A percentile compares a stretch with the other conserved stretches of the same genome.
These are phyloP conservation scores for Lentinula edodes DNA, from an alignment of 768 basidiomycete species.

Conservation along the genomic window DNA sequence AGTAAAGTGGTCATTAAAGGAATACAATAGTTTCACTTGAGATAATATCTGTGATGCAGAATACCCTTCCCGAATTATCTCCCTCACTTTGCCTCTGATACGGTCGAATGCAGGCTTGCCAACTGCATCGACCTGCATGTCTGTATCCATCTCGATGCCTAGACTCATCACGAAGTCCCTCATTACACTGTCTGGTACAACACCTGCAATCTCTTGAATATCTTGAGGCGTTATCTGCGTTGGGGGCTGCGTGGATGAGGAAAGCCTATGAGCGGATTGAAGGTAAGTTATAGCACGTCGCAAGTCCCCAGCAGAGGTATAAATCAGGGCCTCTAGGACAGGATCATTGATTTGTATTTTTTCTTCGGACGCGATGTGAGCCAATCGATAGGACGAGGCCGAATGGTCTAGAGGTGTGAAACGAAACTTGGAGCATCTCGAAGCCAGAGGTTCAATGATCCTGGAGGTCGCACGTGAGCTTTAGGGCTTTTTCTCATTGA, in stretches of 20 bases:
- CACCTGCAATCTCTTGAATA: conserved; percentile 96
- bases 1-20: conserved; percentile 11
- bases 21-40: conserved; percentile 53
- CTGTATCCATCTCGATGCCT: conserved; percentile 60
- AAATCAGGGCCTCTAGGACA: conserved; percentile 71
- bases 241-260: conserved; percentile 67
- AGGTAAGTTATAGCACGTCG: conserved; percentile 96
- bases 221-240: conserved; percentile 69
- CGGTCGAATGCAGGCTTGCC: conserved; percentile 47
- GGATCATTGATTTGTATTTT: conserved; percentile 48
- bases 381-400: conserved; percentile 70
- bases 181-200: conserved; percentile 76
- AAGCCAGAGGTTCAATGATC: conserved; percentile 97
- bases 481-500: neutral
- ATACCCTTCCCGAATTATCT: conserved; percentile 82
- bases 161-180: conserved; percentile 61
- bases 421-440: conserved; percentile 98
- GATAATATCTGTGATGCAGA: conserved; percentile 84
- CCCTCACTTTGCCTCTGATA: conserved; percentile 69
- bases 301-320: conserved; percentile 84
- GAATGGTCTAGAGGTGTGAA: conserved; percentile 86
- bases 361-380: conserved; percentile 78
- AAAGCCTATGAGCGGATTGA: conserved; percentile 89
- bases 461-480: conserved; percentile 33
- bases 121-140: conserved; percentile 44